Base-by-base conservation (phyloP, 768 basidiomycete species). In the Tricholomella constricta region DNA sequence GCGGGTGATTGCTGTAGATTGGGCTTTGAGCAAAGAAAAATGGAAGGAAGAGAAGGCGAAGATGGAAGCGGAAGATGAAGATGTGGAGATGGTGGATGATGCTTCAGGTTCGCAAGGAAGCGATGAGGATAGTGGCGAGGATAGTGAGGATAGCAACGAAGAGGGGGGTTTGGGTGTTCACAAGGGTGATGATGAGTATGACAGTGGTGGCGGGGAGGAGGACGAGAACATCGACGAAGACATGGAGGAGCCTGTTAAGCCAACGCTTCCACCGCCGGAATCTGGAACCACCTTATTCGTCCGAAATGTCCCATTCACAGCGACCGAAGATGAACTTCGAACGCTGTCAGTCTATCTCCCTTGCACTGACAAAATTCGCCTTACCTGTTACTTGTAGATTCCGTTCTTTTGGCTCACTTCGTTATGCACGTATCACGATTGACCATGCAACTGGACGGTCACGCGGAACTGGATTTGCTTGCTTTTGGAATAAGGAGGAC, bases 391-490 rank as follows among this genome's bases (percentile, higher is more conserved):
- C 41, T 19, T 55, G 2, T 43, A 97, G 95, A 25, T 97, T 99
- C 75, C 89, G 94, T 20, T 72, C 85, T 1, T 98, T 95, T 66
- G 97, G 97, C 0, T 87, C 93, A 4, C 76, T 99, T 15, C 89
- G 94, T 20, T 99, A 98, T 66, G 94, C 91, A 4, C 85, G 92
- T 19, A 90, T 98, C 46, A 89, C 95, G 0, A 75, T 94, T 69
- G 97, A 98, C 60, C 78, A 74, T 6, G 83, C 77, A 1, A 93
- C 88, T 1, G 91, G 88, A 15, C 86, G 94, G 41, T 94, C 96
- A 20, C 80, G 94, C 41, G 97, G 97, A 22, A 96, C 94, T 6
- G 97, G 94, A 3, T 99, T 99, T 65, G 94, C 88, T 2, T 98
- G 94, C 67, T 98, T 96, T 72, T 98, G 96, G 94, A 92, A 95